These are phyloP conservation scores for Candida freyschussii DNA, from an alignment of 1,139 yeast genomes.

Conservation along the genomic window DNA sequence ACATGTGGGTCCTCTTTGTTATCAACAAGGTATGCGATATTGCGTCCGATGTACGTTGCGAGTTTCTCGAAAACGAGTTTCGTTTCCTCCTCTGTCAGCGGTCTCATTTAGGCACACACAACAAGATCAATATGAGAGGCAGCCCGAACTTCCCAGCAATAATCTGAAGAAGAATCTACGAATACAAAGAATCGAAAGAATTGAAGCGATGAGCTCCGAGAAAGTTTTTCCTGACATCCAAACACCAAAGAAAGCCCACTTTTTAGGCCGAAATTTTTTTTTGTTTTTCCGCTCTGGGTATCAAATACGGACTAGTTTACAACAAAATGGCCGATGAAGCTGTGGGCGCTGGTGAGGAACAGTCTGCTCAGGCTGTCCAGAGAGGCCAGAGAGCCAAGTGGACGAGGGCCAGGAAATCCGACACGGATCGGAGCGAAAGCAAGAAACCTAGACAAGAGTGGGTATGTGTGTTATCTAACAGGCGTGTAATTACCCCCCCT, in stretches of 20 bases:
- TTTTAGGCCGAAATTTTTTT: not conserved
- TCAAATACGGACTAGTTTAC: not conserved
- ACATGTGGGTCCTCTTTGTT: conserved; percentile 90
- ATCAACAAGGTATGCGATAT: conserved; percentile 82
- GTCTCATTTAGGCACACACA: conserved; percentile 80
- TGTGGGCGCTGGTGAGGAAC: conserved; percentile 23
- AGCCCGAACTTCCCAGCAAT: no score
- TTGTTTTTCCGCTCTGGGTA: not conserved
- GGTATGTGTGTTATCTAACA: conserved; percentile 39
- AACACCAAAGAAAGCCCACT: conserved; percentile 2
- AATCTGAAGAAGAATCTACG: no score
- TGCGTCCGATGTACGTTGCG: conserved; percentile 94
- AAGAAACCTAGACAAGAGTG: conserved; percentile 38
- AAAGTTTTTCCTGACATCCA: conserved; percentile 1
- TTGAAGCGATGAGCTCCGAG: conserved; percentile 14
- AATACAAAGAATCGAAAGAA: no score
- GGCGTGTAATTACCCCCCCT: no score
- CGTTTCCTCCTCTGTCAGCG: conserved; percentile 95
- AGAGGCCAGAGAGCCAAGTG: conserved; percentile 43
- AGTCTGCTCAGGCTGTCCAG: conserved; percentile 34
- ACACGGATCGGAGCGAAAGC: conserved; percentile 28
- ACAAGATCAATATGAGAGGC: no score
- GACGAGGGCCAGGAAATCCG: conserved; percentile 43
- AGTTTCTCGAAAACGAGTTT: conserved; percentile 93
- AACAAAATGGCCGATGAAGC: conserved; percentile 13